Conservation (phyloP, 495 filamentous ascomycete genomes). For the Aspergillus ostianus region DNA sequence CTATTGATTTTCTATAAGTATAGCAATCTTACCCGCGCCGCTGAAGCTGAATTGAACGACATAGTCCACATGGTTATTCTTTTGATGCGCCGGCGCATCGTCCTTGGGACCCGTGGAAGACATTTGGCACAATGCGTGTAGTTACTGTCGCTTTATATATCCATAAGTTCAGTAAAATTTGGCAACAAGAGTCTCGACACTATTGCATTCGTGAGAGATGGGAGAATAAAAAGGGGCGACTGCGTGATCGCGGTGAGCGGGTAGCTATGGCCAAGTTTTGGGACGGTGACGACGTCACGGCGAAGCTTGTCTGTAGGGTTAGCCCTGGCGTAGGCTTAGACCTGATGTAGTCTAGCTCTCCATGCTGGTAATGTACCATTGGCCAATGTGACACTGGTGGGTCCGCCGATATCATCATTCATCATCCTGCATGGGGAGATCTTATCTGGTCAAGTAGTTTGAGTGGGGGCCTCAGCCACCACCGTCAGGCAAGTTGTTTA, state of each 20-base stretch:
- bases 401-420: neutral
- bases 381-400: neutral
- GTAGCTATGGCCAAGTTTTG: neutral
- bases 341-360: no score
- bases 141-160: neutral
- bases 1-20: neutral
- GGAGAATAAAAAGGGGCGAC: neutral
- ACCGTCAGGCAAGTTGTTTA: no score
- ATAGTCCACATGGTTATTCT: conserved; percentile 82
- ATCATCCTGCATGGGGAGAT: neutral
- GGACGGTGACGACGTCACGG: conserved; percentile 6
- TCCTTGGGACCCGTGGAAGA: conserved; percentile 28
- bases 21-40: conserved; percentile 51
- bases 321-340: neutral
- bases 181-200: neutral
- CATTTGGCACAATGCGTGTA: conserved; percentile 21
- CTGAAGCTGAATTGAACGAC: conserved; percentile 80
- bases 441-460: no score
- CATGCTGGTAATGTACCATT: neutral
- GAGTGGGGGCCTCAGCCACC: no score
- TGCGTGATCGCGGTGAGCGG: neutral
- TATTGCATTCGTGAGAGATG: neutral
- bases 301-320: conserved; percentile 5
- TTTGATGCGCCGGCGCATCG: neutral
- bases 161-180: neutral